Evolutionary conservation across 768 basidiomycete species (phyloP).

Genomic region (Hysterangium stoloniferum): DNA sequence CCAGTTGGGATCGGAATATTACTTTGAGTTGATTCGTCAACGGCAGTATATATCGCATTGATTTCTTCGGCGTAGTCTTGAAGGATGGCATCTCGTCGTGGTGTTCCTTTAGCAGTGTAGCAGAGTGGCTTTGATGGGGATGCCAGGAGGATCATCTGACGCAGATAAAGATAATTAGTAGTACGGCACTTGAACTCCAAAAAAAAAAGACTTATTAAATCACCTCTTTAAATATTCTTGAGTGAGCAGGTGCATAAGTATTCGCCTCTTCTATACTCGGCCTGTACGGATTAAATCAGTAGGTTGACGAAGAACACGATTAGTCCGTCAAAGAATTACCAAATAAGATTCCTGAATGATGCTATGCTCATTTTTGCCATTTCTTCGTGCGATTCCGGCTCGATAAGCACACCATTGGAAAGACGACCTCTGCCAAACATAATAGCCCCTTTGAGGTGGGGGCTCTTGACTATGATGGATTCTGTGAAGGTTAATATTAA

Average conservation of each 20-base stretch:
- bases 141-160: conserved; percentile 39
- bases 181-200: neutral
- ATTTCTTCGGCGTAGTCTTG: conserved; percentile 38
- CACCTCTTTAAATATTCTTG: conserved; percentile 25
- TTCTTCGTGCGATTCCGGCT: conserved; percentile 28
- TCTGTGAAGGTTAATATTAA: conserved; percentile 30
- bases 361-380: conserved; percentile 22
- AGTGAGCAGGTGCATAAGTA: conserved; percentile 20
- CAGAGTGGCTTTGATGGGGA: conserved; percentile 34
- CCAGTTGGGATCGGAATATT: conserved; percentile 4
- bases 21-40: neutral
- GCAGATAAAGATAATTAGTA: neutral
- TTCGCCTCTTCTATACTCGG: conserved; percentile 20
- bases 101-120: conserved; percentile 40
- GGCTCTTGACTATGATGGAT: conserved; percentile 26
- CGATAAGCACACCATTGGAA: conserved; percentile 33
- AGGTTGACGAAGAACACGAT: neutral
- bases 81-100: conserved; percentile 33
- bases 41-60: conserved; percentile 29
- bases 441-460: conserved; percentile 25
- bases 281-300: conserved; percentile 12
- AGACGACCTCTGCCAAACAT: conserved; percentile 36
- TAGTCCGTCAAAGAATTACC: conserved; percentile 22
- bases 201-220: neutral
- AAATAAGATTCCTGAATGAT: conserved; percentile 30